phyloP scores from a whole-genome alignment of 2,329 filamentous ascomycete genomes.

The Beauveria sp. region DNA sequence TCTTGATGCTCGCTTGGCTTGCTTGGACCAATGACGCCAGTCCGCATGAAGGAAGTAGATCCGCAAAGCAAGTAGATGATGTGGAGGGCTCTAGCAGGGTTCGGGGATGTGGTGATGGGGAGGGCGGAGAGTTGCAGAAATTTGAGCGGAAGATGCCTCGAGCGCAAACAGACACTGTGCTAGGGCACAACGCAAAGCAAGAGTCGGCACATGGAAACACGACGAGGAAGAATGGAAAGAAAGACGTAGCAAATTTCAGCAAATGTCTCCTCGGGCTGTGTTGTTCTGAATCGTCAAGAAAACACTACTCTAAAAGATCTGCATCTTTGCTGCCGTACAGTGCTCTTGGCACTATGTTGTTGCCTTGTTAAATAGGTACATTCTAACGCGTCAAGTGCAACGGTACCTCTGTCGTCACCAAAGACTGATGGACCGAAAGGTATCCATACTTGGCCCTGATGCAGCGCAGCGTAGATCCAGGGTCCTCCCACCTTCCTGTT shows the following conservation, averaged over 20 bases:
- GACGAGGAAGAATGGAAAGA: no score
- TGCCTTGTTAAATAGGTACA: not conserved
- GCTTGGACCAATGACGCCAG: not conserved
- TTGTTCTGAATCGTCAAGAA: no score
- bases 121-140: not conserved
- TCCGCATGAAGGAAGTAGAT: not conserved
- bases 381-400: slow-evolving; percentile 4
- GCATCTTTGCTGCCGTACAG: not conserved
- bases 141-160: no score
- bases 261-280: not conserved
- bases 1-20: not conserved
- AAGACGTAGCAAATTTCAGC: no score
- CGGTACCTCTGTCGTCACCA: not conserved
- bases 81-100: slow-evolving; percentile 8
- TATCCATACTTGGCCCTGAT: not conserved
- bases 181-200: no score
- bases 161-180: no score
- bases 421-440: not conserved
- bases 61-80: slow-evolving; percentile 1
- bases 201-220: no score
- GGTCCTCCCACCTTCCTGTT: not conserved
- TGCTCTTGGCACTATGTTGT: not conserved
- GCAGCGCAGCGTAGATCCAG: not conserved
- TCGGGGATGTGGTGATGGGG: slow-evolving; percentile 3
- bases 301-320: no score